A percentile compares a stretch with the other conserved stretches of the same genome.
phyloP scores from a whole-genome alignment of 2,329 filamentous ascomycete genomes.

The Epichloe aotearoae region DNA sequence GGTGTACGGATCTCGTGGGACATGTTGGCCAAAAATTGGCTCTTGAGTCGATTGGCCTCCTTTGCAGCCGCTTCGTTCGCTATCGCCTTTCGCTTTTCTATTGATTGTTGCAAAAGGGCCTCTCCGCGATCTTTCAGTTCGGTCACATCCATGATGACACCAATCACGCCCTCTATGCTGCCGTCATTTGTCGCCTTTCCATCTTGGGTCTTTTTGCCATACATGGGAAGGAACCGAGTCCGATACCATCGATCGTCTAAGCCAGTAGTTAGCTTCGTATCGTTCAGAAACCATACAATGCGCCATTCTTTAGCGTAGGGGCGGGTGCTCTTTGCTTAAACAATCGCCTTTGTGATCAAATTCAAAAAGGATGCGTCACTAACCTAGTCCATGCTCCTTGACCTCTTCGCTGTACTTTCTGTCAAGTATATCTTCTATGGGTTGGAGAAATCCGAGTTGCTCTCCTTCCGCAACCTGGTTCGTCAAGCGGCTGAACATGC shows the following conservation, averaged over 20 bases:
- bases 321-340: not conserved
- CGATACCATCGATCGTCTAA: slow-evolving; percentile 52
- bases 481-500: slow-evolving; percentile 44
- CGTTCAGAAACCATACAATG: too few species aligned
- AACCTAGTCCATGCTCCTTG: slow-evolving; percentile 47
- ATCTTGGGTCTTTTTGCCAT: slow-evolving; percentile 41
- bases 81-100: slow-evolving; percentile 55
- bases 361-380: slow-evolving; percentile 7
- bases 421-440: slow-evolving; percentile 52
- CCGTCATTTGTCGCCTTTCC: slow-evolving; percentile 30
- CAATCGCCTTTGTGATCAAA: too few species aligned
- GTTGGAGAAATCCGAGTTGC: slow-evolving; percentile 35
- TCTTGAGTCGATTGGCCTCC: slow-evolving; percentile 68
- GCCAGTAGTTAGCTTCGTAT: slow-evolving; percentile 3
- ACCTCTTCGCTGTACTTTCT: slow-evolving; percentile 47
- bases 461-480: slow-evolving; percentile 29
- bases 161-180: slow-evolving; percentile 58
- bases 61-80: slow-evolving; percentile 69
- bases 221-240: slow-evolving; percentile 56
- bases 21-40: slow-evolving; percentile 69
- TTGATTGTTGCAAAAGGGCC: slow-evolving; percentile 49
- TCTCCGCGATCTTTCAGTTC: slow-evolving; percentile 53
- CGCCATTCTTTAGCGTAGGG: too few species aligned
- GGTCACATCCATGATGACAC: slow-evolving; percentile 69
- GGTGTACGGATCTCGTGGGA: slow-evolving; percentile 69